A percentile compares a stretch with the other conserved stretches of the same genome.
These are phyloP conservation scores for Davidsoniella neocaledoniae DNA, from an alignment of 2,329 filamentous ascomycete species.

Conservation along the genomic window DNA sequence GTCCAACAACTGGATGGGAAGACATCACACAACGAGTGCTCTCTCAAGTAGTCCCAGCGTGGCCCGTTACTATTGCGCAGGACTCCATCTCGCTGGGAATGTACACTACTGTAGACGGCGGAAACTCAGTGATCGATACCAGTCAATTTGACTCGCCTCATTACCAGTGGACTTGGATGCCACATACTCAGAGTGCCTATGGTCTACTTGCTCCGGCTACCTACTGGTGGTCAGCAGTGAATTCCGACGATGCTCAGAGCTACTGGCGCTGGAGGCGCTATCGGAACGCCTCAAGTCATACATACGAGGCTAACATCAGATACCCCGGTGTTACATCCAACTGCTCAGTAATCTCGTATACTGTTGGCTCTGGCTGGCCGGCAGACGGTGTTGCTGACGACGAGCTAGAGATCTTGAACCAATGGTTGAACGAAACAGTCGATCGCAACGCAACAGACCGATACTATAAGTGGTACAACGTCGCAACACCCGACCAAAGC, in stretches of 20 bases:
- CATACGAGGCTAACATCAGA: background rate
- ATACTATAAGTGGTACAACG: too few relatives aligned
- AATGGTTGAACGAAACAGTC: too few relatives aligned
- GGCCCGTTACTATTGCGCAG: background rate
- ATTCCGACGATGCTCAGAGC: background rate
- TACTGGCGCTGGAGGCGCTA: background rate
- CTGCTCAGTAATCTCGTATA: background rate
- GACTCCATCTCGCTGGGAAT: background rate
- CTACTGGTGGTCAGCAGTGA: background rate
- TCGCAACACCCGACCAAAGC: too few relatives aligned
- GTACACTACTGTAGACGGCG: background rate
- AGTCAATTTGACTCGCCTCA: background rate
- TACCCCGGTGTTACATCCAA: background rate
- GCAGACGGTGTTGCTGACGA: background rate
- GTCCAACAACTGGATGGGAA: background rate
- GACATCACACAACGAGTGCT: background rate
- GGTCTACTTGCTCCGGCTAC: background rate
- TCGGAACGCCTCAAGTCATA: background rate
- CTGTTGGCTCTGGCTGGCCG: background rate
- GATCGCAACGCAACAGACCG: too few relatives aligned
- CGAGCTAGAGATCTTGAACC: too few relatives aligned
- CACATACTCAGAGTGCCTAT: background rate
- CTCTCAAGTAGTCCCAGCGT: background rate
- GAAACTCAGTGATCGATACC: background rate
- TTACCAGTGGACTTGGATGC: background rate